Evolutionary conservation across 2,329 filamentous ascomycete species (phyloP), one percentile per base, ranked within the genome.

Genomic region (Cladophialophora carrionii): DNA sequence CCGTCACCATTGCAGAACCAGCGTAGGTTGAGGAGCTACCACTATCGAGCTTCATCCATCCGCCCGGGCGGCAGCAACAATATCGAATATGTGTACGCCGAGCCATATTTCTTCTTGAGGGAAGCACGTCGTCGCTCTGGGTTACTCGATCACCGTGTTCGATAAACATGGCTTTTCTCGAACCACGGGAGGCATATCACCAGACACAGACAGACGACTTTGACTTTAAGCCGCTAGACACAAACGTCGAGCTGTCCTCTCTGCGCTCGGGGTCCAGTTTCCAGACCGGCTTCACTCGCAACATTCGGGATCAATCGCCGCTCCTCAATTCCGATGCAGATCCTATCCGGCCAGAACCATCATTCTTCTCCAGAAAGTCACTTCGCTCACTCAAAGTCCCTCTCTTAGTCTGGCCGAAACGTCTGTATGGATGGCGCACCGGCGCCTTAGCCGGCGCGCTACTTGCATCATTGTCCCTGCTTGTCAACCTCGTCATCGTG

Each of bases 341-440:
- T 56, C 62, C 51, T 29, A 32, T 58, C 46, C 53, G 61, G 20
- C 24, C 3, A 26, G 57, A 56, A 34, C 37, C 57, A n/a, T 34
- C 57, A 22, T 61, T 41, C 29, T 41, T 54, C 43, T 64, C 52
- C 7, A 43, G 12, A 14, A 43, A 55, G 26, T n/a, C 32, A 32
- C 24, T 63, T 24, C 29, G 29, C 22, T n/a, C 43, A 32, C 22
- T 63, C 31, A 46, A 31, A 37, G 26, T 20, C 10, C 55, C 34
- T 34, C 55, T 60, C 48, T 8, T 52, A n/a, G 31, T 26, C 20
- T 53, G 46, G 57, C 57, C 57, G n/a, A 60, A 52, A 37, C 53
- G 65, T n/a, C 61, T 66, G 24, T 58, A 62, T 26, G 70, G 70
- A 9, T 71, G 70, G 70, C 63, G 65, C 41, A 43, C 53, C 14